Percentiles rank a stretch among this genome's conserved stretches.
Evolutionary conservation across 2,329 filamentous ascomycete species (phyloP).

Genomic region (Septoria petroselini): DNA sequence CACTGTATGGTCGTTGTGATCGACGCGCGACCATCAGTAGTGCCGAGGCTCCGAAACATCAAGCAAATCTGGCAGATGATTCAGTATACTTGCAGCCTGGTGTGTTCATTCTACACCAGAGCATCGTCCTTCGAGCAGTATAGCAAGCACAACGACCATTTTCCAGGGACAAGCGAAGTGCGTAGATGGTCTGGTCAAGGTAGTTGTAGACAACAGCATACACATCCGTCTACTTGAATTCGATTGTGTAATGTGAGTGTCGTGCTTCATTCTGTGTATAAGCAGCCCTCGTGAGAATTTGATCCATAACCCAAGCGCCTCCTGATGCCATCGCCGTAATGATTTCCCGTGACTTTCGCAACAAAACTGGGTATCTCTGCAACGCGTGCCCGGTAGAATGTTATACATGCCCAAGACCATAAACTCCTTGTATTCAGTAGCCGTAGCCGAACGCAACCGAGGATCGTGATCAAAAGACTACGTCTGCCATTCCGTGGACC

Average conservation of each 20-base stretch:
- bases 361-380: slow-evolving; percentile 6
- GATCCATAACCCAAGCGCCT: neutral
- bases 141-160: too few relatives aligned
- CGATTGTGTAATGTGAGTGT: too few relatives aligned
- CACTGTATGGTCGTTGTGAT: slow-evolving; percentile 6
- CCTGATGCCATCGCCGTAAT: neutral
- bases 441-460: slow-evolving; percentile 10
- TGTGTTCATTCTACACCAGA: too few relatives aligned
- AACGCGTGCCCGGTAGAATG: neutral
- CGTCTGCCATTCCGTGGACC: slow-evolving; percentile 25
- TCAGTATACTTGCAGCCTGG: neutral
- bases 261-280: too few relatives aligned
- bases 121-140: too few relatives aligned
- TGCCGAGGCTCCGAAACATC: slow-evolving; percentile 9
- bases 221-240: too few relatives aligned
- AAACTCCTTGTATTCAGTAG: slow-evolving; percentile 1
- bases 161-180: too few relatives aligned
- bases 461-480: slow-evolving; percentile 22
- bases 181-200: too few relatives aligned
- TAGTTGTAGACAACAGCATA: too few relatives aligned
- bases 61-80: neutral
- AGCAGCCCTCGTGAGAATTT: too few relatives aligned
- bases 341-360: neutral
- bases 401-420: neutral
- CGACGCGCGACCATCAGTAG: slow-evolving; percentile 10